These are phyloP conservation scores for Rutidosis leptorrhynchoides DNA, from an alignment of 129 eudicot genomes.

Conservation along the genomic window DNA sequence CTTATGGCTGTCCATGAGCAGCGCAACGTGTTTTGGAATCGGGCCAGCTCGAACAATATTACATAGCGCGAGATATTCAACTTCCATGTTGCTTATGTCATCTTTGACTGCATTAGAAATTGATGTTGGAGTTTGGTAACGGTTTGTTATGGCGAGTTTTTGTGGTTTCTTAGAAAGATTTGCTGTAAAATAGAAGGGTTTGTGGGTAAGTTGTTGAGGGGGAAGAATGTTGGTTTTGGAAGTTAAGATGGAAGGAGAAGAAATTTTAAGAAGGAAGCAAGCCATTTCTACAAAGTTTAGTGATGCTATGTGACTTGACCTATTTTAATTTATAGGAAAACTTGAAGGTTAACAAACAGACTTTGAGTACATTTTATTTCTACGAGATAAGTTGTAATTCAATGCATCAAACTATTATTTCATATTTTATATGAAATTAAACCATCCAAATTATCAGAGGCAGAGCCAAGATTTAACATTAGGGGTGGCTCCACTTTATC, in stretches of 20 bases:
- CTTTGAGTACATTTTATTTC: too few relatives aligned
- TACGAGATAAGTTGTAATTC: too few relatives aligned
- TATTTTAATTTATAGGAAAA: background rate
- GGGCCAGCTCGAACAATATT: slow-evolving; percentile 11
- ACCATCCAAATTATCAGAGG: too few relatives aligned
- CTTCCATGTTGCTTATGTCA: background rate
- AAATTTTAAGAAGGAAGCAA: background rate
- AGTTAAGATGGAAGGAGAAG: background rate
- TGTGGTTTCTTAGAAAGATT: background rate
- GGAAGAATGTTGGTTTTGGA: slow-evolving; percentile 6
- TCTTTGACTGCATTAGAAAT: background rate
- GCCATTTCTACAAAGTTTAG: slow-evolving; percentile 10
- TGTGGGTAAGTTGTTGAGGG: background rate
- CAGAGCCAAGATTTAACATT: too few relatives aligned
- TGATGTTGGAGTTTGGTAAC: background rate
- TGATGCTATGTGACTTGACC: background rate
- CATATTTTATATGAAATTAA: too few relatives aligned
- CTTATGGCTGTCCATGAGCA: slow-evolving; percentile 1
- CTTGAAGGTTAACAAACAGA: too few relatives aligned
- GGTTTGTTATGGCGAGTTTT: background rate
- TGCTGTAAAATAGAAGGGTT: slow-evolving; percentile 6
- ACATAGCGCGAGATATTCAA: background rate
- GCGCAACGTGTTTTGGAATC: slow-evolving; percentile 8
- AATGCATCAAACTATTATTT: too few relatives aligned
- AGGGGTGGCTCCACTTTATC: too few relatives aligned